Conservation (phyloP, 2,329 filamentous ascomycete genomes). For the Lecanicillium sp. region DNA sequence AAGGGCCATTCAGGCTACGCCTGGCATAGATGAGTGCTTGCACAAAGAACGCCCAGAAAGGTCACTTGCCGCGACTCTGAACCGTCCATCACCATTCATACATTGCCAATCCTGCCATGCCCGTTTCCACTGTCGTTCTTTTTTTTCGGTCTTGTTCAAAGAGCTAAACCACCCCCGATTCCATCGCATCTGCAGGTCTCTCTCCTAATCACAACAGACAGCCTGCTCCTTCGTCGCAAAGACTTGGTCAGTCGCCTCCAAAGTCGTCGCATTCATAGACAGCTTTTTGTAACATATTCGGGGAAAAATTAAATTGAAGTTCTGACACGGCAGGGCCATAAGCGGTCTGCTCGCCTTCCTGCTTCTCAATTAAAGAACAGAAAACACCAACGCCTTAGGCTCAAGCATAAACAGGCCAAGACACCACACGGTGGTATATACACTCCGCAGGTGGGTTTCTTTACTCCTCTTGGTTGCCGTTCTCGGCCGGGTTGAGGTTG, state of each 20-base stretch:
- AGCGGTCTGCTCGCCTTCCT: constrained; percentile 35
- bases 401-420: constrained; percentile 40
- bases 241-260: constrained; percentile 18
- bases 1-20: constrained; percentile 21
- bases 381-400: constrained; percentile 41
- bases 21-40: constrained; percentile 6
- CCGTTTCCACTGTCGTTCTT: constrained; percentile 2
- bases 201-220: constrained; percentile 8
- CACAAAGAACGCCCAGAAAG: background rate
- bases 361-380: constrained; percentile 36
- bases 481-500: constrained; percentile 28
- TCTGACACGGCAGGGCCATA: constrained; percentile 30
- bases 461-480: constrained; percentile 48
- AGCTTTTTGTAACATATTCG: constrained; percentile 23
- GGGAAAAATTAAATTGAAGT: constrained; percentile 30
- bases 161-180: background rate
- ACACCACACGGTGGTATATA: constrained; percentile 1
- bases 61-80: constrained; percentile 6
- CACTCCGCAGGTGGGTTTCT: constrained; percentile 13
- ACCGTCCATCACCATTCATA: background rate
- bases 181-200: constrained; percentile 1
- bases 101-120: constrained; percentile 5
- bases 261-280: constrained; percentile 27
- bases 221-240: constrained; percentile 6
- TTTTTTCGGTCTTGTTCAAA: too few species aligned